phyloP scores from a whole-genome alignment of 2,329 filamentous ascomycete genomes.

The Penicillium sp. region DNA sequence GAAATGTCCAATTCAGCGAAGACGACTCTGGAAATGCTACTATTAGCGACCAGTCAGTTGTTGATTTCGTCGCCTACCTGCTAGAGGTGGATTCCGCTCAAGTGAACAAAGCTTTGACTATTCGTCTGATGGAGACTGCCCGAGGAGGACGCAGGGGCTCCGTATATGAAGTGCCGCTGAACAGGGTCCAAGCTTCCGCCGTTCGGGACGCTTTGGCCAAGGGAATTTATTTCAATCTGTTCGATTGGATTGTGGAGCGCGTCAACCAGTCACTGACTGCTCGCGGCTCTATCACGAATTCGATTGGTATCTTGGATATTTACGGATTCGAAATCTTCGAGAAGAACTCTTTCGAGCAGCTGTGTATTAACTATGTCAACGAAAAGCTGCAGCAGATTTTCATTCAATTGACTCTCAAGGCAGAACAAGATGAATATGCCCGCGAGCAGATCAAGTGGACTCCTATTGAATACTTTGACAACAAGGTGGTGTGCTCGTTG shows the following conservation, averaged over 20 bases:
- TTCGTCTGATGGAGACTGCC: slow-evolving; percentile 76
- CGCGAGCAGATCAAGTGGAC: slow-evolving; percentile 98
- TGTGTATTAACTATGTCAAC: slow-evolving; percentile 99
- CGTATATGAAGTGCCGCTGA: slow-evolving; percentile 74
- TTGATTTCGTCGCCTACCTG: slow-evolving; percentile 92
- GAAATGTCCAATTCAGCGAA: slow-evolving; percentile 88
- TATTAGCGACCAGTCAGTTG: slow-evolving; percentile 83
- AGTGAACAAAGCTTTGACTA: slow-evolving; percentile 83
- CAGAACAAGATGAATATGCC: slow-evolving; percentile 96
- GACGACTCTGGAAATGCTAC: slow-evolving; percentile 86
- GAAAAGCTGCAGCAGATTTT: slow-evolving; percentile 99
- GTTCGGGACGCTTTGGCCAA: slow-evolving; percentile 90
- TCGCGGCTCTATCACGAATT: slow-evolving; percentile 71
- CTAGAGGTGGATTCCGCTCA: slow-evolving; percentile 80
- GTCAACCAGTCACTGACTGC: slow-evolving; percentile 87
- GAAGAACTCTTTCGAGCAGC: slow-evolving; percentile 97
- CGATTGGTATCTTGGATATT: slow-evolving; percentile 96
- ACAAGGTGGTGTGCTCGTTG: slow-evolving; percentile 96
- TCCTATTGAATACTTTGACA: slow-evolving; percentile 98
- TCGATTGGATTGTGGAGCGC: slow-evolving; percentile 96
- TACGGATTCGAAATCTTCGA: slow-evolving; percentile 99
- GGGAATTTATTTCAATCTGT: slow-evolving; percentile 96
- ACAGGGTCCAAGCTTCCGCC: slow-evolving; percentile 78
- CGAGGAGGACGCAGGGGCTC: slow-evolving; percentile 66
- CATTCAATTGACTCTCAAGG: slow-evolving; percentile 93